Evolutionary conservation across 2,329 filamentous ascomycete species (phyloP).

Genomic region (Apiospora saccharicola): DNA sequence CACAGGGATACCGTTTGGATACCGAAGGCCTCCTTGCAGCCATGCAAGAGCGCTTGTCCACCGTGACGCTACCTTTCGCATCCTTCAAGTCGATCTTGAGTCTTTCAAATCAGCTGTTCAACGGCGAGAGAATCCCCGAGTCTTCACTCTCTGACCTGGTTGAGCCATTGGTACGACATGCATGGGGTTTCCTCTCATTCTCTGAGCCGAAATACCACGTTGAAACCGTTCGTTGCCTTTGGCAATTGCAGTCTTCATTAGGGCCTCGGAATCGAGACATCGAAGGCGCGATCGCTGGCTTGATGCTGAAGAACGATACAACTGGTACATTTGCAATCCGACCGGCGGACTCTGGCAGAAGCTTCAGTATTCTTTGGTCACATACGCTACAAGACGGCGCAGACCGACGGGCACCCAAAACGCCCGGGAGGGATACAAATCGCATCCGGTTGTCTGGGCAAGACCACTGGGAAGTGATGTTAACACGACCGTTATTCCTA

Average conservation of each 20-base stretch:
- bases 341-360: conserved; percentile 68
- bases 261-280: conserved; percentile 74
- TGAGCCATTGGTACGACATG: conserved; percentile 70
- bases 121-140: conserved; percentile 57
- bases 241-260: conserved; percentile 81
- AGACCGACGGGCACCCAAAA: conserved; percentile 51
- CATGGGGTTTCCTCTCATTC: conserved; percentile 86
- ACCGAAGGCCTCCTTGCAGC: conserved; percentile 57
- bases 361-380: conserved; percentile 82
- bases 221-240: conserved; percentile 85
- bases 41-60: conserved; percentile 56
- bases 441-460: conserved; percentile 57
- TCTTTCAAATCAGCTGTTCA: conserved; percentile 64
- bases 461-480: conserved; percentile 74
- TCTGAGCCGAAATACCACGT: conserved; percentile 91
- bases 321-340: conserved; percentile 55
- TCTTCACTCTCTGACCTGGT: conserved; percentile 69
- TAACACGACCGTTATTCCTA: conserved; percentile 82
- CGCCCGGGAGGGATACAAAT: conserved; percentile 44
- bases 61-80: conserved; percentile 54
- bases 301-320: conserved; percentile 67
- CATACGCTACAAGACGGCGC: conserved; percentile 72
- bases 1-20: conserved; percentile 52
- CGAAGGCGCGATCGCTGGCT: conserved; percentile 76
- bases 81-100: conserved; percentile 66